Percentiles rank a stretch among this genome's conserved stretches.
Conservation (phyloP, 2,329 filamentous ascomycete species). For the Blumeria graminis region DNA sequence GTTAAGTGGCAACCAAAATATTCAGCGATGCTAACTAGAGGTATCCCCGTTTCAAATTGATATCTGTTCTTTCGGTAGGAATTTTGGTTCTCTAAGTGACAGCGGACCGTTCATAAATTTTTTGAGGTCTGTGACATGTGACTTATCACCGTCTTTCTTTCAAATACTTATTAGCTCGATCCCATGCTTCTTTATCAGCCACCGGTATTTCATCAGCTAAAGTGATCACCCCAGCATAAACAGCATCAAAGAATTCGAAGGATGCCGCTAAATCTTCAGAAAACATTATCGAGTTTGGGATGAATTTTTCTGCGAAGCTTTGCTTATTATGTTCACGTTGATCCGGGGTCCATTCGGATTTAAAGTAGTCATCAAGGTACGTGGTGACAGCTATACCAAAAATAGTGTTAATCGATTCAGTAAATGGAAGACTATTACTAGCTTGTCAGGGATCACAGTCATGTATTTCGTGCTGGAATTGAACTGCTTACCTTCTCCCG, state of each 20-base stretch:
- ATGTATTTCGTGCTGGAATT: not conserved
- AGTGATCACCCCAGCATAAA: slow-evolving; percentile 31
- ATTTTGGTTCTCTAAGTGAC: too few species aligned
- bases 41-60: too few species aligned
- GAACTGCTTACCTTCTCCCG: slow-evolving; percentile 37
- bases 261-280: slow-evolving; percentile 33
- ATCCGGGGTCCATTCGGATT: slow-evolving; percentile 28
- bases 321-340: slow-evolving; percentile 21
- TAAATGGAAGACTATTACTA: slow-evolving; percentile 34
- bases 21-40: too few species aligned
- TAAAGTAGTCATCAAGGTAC: slow-evolving; percentile 46
- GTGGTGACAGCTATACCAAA: slow-evolving; percentile 62
- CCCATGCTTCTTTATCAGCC: slow-evolving; percentile 27
- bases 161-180: slow-evolving; percentile 29
- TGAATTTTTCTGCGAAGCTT: slow-evolving; percentile 23
- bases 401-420: slow-evolving; percentile 45
- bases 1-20: too few species aligned
- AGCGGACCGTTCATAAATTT: too few species aligned
- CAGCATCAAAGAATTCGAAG: slow-evolving; percentile 31
- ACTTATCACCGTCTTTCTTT: slow-evolving; percentile 4
- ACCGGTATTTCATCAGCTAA: slow-evolving; percentile 24
- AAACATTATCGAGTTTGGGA: slow-evolving; percentile 34
- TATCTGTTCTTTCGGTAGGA: too few species aligned
- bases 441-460: not conserved
- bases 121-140: too few species aligned